Base-by-base conservation (phyloP, 1,284 basidiomycete genomes). In the Exobasidium rhododendri region DNA sequence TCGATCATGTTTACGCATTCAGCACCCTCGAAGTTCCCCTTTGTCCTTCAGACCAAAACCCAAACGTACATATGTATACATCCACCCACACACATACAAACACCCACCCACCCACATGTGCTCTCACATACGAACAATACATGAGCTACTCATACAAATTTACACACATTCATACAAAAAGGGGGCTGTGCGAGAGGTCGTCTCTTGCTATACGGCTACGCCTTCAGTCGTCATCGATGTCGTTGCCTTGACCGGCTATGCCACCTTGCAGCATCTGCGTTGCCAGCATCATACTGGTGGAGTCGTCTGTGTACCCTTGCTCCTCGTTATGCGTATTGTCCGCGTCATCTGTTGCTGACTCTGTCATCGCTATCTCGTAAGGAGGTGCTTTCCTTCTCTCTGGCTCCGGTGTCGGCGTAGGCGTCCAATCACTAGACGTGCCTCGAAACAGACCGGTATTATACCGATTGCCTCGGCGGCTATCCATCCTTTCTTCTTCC, bases 241-340 rank as follows among this genome's bases (percentile, higher is more conserved):
- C 49, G 28, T 40, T 58, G 7, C 35, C 30, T 51, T 20, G 29
- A 54, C 62, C 60, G 50, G 22, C 20, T 43, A 50, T 30, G 26
- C 40, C 56, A 20, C 29, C 47, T 31, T 50, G 10, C 10, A 50
- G 47, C 47, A 50, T 50, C 20, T 50, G 47, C 7, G 24, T 50
- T 24, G 47, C 47, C 14, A 50, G 20, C 24, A 50, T 50, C 10
- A 50, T 14, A 31, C 47, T 50, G 22, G 47, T 31, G 14, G 47
- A 50, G 7, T 50, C 24, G 7, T 50, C 10, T 31, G 29, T 7
- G 14, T 50, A 7, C 47, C 47, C 47, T 50, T 20, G 10, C 47
- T 50, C 47, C 7, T 50, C 47, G 14, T 20, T 20, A 26, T 7
- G 7, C 7, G 7, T 20, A 26, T 50, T 31, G 10, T 7, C 14